Base-by-base conservation (phyloP, 768 basidiomycete species). In the Leccinum arenicola region DNA sequence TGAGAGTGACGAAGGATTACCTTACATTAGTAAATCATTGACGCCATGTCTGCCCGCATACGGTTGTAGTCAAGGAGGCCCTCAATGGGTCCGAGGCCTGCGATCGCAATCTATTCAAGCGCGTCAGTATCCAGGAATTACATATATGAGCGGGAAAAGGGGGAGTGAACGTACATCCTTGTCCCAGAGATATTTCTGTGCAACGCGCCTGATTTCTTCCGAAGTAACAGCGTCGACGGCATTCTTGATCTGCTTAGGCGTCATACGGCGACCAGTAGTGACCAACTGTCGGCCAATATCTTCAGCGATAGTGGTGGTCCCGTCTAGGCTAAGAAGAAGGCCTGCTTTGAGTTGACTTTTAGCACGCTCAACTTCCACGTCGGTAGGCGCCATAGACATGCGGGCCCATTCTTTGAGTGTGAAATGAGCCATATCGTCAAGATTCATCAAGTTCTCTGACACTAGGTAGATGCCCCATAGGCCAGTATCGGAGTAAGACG, bases 401-500 rank as follows among this genome's bases (percentile, higher is more conserved):
- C 96, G 83, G 17, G 92, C 88, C 95, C 95, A 98, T 78, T 97
- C 95, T 75, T 84, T 87, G 61, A 99, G 80, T 17, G 95, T 96
- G 76, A 95, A 96, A 79, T 99, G 96, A 52, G 85, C 73, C 61
- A 98, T 79, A 72, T 98, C 96, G 68, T 98, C 96, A 48, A 98
- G 80, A 79, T 95, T 95, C 78, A 83, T 82, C 55, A 94, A 70
- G 82, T 98, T 98, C 82, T 99, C 96, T 17, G 92, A 87, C 60
- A 95, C 93, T 56, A 97, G 78, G 82, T 99, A 98, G 76, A 98
- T 93, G 67, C 96, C 96, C 97, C 96, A 99, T 35, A 98, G 85
- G 59, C 97, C 97, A 19, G 95, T 98, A 75, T 99, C 97, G 7
- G 95, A 94, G 81, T 99, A 99, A 10, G 91, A 93, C 2, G 96